These are phyloP conservation scores for Tetrahymena malaccensis DNA, from an alignment of 73 alveolate species.

Conservation along the genomic window DNA sequence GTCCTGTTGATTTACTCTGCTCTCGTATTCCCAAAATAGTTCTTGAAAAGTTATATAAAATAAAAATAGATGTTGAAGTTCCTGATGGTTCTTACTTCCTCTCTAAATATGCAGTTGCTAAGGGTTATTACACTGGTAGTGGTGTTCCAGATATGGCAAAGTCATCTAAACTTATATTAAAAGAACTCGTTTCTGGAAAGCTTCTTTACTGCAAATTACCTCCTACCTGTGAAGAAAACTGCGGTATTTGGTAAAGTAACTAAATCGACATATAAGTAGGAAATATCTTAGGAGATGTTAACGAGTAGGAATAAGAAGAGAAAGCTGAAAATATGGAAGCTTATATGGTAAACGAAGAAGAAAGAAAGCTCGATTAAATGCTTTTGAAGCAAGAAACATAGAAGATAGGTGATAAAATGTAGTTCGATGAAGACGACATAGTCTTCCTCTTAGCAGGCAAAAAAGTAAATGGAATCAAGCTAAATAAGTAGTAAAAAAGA, in stretches of 20 bases:
- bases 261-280: conserved; percentile 2
- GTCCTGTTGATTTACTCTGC: conserved; percentile 83
- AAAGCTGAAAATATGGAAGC: conserved; percentile 34
- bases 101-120: conserved; percentile 67
- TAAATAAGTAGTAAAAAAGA: conserved; percentile 43
- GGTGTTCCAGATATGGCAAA: conserved; percentile 95
- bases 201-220: conserved; percentile 81
- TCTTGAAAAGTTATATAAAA: conserved; percentile 69
- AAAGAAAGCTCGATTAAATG: conserved; percentile 1
- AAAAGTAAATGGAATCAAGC: conserved; percentile 34
- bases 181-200: conserved; percentile 91
- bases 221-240: conserved; percentile 79
- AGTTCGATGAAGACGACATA: conserved; percentile 8
- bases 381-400: not conserved
- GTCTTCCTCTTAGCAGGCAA: conserved; percentile 31
- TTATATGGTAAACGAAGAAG: conserved; percentile 12
- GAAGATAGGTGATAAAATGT: conserved; percentile 11
- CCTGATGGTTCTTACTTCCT: conserved; percentile 76
- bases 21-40: conserved; percentile 75
- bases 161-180: conserved; percentile 88
- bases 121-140: conserved; percentile 89
- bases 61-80: conserved; percentile 52
- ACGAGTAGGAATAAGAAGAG: not conserved
- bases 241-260: conserved; percentile 20
- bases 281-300: not conserved